A percentile compares a stretch with the other conserved stretches of the same genome.
phyloP scores from a whole-genome alignment of 345 rosid genomes.

The Murraya koenigii region DNA sequence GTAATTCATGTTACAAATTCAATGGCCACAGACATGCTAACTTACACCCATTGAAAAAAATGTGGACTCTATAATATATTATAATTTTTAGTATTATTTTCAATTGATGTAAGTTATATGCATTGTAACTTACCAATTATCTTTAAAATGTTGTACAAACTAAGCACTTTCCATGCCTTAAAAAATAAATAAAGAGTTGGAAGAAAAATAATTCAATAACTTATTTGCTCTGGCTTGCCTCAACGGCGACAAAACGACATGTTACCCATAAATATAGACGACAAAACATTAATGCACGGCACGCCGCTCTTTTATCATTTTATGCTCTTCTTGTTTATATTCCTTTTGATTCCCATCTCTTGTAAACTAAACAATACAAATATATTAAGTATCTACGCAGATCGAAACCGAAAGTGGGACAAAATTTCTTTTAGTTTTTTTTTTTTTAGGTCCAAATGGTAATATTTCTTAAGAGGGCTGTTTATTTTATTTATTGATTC shows the following conservation, averaged over 20 bases:
- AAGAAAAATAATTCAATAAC: not conserved
- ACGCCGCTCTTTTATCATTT: not conserved
- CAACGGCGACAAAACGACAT: not conserved
- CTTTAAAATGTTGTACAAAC: too few species aligned
- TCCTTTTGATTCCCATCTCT: not conserved
- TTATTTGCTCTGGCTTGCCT: not conserved
- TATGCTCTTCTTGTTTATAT: not conserved
- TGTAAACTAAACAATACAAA: not conserved
- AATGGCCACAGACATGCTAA: too few species aligned
- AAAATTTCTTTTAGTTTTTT: not conserved
- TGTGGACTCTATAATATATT: too few species aligned
- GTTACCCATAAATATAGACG: not conserved
- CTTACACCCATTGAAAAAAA: too few species aligned
- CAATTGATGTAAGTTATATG: too few species aligned
- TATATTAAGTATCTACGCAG: not conserved
- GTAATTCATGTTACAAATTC: too few species aligned
- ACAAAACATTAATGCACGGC: not conserved
- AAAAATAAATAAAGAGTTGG: too few species aligned
- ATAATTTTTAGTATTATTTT: too few species aligned
- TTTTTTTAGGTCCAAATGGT: not conserved
- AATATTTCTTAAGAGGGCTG: not conserved
- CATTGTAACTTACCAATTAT: too few species aligned
- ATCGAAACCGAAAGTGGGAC: slow-evolving; percentile 3
- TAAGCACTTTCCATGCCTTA: not conserved
- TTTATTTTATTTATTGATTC: not conserved